A percentile compares a stretch with the other conserved stretches of the same genome.
Conservation (phyloP, 169 alveolate genomes). For the Cryptosporidium sp. region DNA sequence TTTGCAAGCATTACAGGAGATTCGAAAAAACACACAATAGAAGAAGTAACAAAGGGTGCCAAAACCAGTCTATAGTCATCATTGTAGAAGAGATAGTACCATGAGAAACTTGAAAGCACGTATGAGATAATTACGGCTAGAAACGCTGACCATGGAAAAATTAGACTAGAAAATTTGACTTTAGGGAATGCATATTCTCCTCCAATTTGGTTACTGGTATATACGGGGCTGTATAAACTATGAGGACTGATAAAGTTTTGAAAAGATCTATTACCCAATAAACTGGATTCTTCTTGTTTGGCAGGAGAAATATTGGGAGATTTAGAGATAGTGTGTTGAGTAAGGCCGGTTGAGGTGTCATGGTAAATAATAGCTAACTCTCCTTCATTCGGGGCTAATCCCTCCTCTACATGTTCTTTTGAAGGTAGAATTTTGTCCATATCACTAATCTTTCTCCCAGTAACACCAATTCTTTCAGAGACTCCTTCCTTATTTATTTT, state of each 20-base stretch:
- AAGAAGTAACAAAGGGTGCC: constrained; percentile 56
- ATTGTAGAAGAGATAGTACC: constrained; percentile 56
- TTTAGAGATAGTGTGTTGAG: constrained; percentile 34
- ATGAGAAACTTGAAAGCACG: constrained; percentile 36
- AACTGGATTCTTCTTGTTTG: constrained; percentile 53
- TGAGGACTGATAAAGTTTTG: constrained; percentile 12
- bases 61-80: constrained; percentile 49
- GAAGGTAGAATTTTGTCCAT: constrained; percentile 53
- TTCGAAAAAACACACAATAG: constrained; percentile 64
- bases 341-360: constrained; percentile 48
- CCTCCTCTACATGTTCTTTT: constrained; percentile 35
- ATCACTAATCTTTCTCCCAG: constrained; percentile 53
- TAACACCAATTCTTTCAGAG: constrained; percentile 45
- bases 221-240: constrained; percentile 54
- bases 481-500: constrained; percentile 19
- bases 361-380: constrained; percentile 62
- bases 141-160: constrained; percentile 72
- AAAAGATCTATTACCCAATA: constrained; percentile 3
- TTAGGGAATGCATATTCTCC: constrained; percentile 72
- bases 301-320: constrained; percentile 46
- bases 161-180: constrained; percentile 47
- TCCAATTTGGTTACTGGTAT: constrained; percentile 40
- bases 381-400: constrained; percentile 56
- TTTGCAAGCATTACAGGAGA: constrained; percentile 72
- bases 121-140: constrained; percentile 52